These are phyloP conservation scores for Fusarium ambrosium DNA, from an alignment of 2,329 filamentous ascomycete genomes.

Conservation along the genomic window DNA sequence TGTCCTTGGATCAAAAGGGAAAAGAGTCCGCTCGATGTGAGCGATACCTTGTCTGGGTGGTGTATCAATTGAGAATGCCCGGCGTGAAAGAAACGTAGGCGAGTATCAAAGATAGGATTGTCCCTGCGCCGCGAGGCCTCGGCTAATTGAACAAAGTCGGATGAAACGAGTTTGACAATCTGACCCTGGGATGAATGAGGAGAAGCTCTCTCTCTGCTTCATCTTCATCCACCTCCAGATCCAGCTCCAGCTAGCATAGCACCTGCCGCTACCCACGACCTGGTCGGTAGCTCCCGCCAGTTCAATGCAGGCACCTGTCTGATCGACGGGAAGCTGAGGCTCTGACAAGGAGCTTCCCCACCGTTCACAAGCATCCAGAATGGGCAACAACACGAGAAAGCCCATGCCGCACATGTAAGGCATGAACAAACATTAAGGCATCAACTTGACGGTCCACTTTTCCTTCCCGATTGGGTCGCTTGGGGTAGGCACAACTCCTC, in stretches of 20 bases:
- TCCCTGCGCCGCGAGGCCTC: background rate
- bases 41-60: background rate
- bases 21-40: constrained; percentile 6
- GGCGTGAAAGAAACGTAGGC: background rate
- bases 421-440: background rate
- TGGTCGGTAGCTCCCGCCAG: constrained; percentile 17
- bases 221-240: constrained; percentile 5
- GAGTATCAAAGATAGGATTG: background rate
- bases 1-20: constrained; percentile 3
- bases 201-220: constrained; percentile 3
- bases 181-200: constrained; percentile 23
- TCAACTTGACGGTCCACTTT: background rate
- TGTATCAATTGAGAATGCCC: background rate
- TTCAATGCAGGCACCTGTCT: constrained; percentile 31
- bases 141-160: constrained; percentile 15
- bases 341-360: constrained; percentile 18
- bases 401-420: background rate
- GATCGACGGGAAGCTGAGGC: constrained; percentile 9
- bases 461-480: background rate
- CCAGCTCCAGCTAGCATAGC: constrained; percentile 1
- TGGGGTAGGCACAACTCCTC: constrained; percentile 10
- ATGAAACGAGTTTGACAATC: constrained; percentile 21
- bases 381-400: background rate
- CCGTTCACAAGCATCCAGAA: constrained; percentile 19
- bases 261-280: constrained; percentile 5